Conservation (phyloP, 2,329 filamentous ascomycete genomes). For the Alternaria arborescens region DNA sequence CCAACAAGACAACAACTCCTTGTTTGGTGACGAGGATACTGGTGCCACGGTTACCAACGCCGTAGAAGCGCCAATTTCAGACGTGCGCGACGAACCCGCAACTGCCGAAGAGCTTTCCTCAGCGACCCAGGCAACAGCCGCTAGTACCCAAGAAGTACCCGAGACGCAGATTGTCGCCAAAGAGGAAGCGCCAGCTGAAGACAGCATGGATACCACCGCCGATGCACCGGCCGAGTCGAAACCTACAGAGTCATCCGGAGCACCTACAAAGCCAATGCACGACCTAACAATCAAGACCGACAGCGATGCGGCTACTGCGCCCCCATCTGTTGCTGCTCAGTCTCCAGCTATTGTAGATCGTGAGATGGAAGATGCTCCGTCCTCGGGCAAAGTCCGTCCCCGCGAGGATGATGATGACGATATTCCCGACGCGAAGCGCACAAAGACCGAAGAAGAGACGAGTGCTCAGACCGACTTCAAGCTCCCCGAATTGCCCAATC, state of each 20-base stretch:
- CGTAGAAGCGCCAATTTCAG: constrained; percentile 52
- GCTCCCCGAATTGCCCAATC: constrained; percentile 52
- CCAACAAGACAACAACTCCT: constrained; percentile 51
- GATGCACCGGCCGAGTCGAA: constrained; percentile 27
- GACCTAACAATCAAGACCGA: constrained; percentile 43
- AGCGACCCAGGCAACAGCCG: constrained; percentile 27
- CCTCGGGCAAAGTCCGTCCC: constrained; percentile 66
- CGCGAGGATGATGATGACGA: constrained; percentile 67
- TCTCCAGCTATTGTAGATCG: constrained; percentile 41
- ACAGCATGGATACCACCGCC: constrained; percentile 40
- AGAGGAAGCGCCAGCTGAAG: constrained; percentile 25
- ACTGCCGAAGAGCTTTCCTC: constrained; percentile 22
- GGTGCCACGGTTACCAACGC: constrained; percentile 48
- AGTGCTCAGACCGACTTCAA: constrained; percentile 54
- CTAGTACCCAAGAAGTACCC: constrained; percentile 42
- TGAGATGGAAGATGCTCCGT: constrained; percentile 52
- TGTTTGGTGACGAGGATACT: constrained; percentile 47
- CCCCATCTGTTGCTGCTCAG: constrained; percentile 25
- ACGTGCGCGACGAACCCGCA: constrained; percentile 42
- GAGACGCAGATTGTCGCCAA: constrained; percentile 38
- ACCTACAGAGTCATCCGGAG: constrained; percentile 20
- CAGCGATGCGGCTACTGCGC: constrained; percentile 19
- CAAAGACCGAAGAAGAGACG: constrained; percentile 69
- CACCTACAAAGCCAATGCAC: constrained; percentile 47
- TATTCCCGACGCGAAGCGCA: constrained; percentile 76